These are phyloP conservation scores for Oryza meyeriana DNA, from an alignment of 176 grass and related monocot species.

Conservation along the genomic window DNA sequence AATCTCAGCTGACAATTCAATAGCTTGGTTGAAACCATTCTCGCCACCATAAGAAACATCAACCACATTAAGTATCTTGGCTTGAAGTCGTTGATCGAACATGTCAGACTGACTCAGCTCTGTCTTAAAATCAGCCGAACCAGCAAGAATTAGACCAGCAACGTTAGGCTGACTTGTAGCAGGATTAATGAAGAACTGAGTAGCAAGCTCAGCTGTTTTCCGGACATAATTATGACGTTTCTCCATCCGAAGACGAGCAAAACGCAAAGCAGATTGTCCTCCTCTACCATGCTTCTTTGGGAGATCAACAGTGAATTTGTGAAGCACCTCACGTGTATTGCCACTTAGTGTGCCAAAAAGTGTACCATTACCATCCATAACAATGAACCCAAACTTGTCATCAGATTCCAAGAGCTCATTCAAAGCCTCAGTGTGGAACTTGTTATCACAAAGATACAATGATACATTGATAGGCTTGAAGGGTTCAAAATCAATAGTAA, in stretches of 20 bases:
- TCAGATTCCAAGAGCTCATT: no score
- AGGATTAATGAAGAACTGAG: constrained; percentile 49
- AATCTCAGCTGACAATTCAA: constrained; percentile 53
- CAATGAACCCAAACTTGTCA: constrained; percentile 51
- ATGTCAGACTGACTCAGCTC: constrained; percentile 52
- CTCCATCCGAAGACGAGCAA: constrained; percentile 55
- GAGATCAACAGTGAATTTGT: constrained; percentile 53
- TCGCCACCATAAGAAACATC: constrained; percentile 55
- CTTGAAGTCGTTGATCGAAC: constrained; percentile 49
- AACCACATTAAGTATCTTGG: constrained; percentile 57
- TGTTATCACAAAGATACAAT: constrained; percentile 51
- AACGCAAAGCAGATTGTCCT: constrained; percentile 51
- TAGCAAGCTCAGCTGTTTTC: constrained; percentile 55
- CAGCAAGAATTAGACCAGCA: constrained; percentile 48
- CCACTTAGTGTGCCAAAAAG: constrained; percentile 59
- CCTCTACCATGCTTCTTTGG: constrained; percentile 57
- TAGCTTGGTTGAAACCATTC: constrained; percentile 55
- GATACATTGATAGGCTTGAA: constrained; percentile 57
- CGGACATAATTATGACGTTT: constrained; percentile 52
- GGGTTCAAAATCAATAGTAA: constrained; percentile 55
- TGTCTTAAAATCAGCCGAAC: constrained; percentile 57
- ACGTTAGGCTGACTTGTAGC: constrained; percentile 58
- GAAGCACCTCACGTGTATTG: constrained; percentile 51
- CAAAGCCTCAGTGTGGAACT: no score
- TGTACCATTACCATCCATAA: constrained; percentile 58